Evolutionary conservation across 495 filamentous ascomycete species (phyloP), one percentile per base, ranked within the genome.

Genomic region (Pyrenula massariospora): DNA sequence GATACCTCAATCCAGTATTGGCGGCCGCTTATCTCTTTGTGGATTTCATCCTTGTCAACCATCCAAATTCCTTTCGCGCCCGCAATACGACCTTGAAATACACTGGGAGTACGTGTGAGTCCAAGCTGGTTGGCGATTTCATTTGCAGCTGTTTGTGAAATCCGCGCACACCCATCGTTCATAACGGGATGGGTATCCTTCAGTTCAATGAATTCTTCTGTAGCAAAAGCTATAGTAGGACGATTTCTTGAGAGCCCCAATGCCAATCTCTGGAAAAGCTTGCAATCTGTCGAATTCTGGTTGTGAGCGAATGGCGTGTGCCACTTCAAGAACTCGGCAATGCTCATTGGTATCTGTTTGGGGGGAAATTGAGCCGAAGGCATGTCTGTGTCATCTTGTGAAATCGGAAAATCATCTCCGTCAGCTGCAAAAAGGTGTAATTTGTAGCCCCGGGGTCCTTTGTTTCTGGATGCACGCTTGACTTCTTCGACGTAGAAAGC

Each of bases 31-130:
- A 60, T 2, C 65, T 64, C 57, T 77, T 72, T 5, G 56, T 70
- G 48, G 54, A 73, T 69, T 49, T 71, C 62, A 1, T 66, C 65
- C 10, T 73, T 73, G 59, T 85, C 82, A 15, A 92, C 75, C 69
- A 91, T 81, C 91, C 92, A 96, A 48, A 96, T 70, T 1, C 93
- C 93, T 68, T 97, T 96, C 1, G 89, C 88, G 3, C 87, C 83
- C 1, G 84, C 87, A 58, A 97, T 83, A 48, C 92, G 77, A 11
- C 76, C 92, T 69, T 96, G 92, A 54, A 94, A 86, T 5, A 77
- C 81, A 56, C 84, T 86, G 0, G 91, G 89, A 0, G 84, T 76
- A 48, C 76, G 73, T 0, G 73, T 61, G 3, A 90, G 73, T 0
- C 81, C 80, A 25, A 91, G 73, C 1, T 64, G 61, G 31, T 84